These are phyloP conservation scores for Globisporangium orthogonon DNA, from an alignment of 352 stramenopile genomes.

Conservation along the genomic window DNA sequence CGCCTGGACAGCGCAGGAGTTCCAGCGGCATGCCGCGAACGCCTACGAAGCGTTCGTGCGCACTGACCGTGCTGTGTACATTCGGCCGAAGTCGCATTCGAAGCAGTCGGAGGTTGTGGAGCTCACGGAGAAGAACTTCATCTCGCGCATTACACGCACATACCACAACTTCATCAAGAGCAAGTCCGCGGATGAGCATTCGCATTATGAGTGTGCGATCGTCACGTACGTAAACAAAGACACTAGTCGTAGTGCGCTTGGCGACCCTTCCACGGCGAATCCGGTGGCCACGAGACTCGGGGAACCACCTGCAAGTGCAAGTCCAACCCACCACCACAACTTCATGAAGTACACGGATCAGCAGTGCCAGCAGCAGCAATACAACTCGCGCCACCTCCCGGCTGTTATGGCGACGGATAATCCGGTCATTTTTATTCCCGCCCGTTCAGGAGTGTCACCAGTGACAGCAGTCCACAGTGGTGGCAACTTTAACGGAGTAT, in stretches of 20 bases:
- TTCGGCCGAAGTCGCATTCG: constrained; percentile 63
- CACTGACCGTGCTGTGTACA: constrained; percentile 68
- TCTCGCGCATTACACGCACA: constrained; percentile 55
- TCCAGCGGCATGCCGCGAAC: constrained; percentile 24
- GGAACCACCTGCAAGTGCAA: neutral
- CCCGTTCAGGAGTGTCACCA: neutral
- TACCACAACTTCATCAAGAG: constrained; percentile 80
- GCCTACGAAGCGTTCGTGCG: constrained; percentile 37
- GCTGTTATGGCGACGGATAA: neutral
- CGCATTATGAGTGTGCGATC: constrained; percentile 58
- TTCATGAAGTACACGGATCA: constrained; percentile 8
- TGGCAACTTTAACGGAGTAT: neutral
- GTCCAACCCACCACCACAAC: constrained; percentile 3
- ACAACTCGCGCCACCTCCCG: neutral
- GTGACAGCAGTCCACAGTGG: neutral
- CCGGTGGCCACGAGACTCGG: neutral
- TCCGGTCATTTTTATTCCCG: neutral
- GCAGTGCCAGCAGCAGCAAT: neutral
- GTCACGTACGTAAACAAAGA: constrained; percentile 73
- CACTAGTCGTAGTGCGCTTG: neutral
- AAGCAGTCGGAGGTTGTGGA: constrained; percentile 79
- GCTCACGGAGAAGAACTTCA: constrained; percentile 59
- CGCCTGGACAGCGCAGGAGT: constrained; percentile 39
- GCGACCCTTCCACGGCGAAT: neutral
- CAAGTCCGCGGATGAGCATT: constrained; percentile 25